Evolutionary conservation across 108 stramenopile genomes (phyloP).

Genomic region (Cyclotella distinguenda): DNA sequence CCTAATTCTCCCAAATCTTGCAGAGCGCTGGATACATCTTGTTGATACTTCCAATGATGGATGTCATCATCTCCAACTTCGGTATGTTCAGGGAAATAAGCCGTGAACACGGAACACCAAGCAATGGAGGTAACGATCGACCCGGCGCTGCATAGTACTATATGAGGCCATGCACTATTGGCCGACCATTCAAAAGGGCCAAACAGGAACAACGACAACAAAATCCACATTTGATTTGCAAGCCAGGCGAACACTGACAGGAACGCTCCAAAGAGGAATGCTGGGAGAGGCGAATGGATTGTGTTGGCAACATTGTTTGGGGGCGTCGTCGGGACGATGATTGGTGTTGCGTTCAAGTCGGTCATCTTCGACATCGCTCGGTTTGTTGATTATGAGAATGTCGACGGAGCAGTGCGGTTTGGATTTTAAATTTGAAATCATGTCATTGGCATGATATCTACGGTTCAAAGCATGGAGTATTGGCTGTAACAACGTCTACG

Average conservation of each 20-base stretch:
- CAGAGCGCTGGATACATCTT: conserved; percentile 18
- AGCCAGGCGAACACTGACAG: conserved; percentile 26
- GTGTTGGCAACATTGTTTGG: too few species aligned
- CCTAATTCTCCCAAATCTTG: conserved; percentile 39
- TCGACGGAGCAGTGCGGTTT: too few species aligned
- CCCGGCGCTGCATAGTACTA: conserved; percentile 12
- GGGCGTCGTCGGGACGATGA: too few species aligned
- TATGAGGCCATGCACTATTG: conserved; percentile 26
- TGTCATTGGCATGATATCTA: too few species aligned
- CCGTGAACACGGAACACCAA: conserved; percentile 18
- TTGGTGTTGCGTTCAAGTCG: too few species aligned
- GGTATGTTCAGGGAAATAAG: conserved; percentile 9
- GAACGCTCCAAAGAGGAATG: conserved; percentile 20
- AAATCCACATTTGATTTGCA: conserved; percentile 27
- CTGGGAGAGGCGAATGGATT: too few species aligned
- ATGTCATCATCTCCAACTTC: conserved; percentile 8
- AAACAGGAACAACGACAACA: conserved; percentile 23
- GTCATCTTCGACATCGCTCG: too few species aligned
- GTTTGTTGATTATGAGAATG: too few species aligned
- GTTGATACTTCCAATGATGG: not conserved
- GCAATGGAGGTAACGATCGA: conserved; percentile 15
- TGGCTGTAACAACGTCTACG: too few species aligned
- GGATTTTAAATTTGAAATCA: too few species aligned
- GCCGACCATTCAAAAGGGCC: conserved; percentile 25
- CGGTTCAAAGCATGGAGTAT: too few species aligned